phyloP scores from a whole-genome alignment of 2,329 filamentous ascomycete genomes.

The Xylaria sp. region DNA sequence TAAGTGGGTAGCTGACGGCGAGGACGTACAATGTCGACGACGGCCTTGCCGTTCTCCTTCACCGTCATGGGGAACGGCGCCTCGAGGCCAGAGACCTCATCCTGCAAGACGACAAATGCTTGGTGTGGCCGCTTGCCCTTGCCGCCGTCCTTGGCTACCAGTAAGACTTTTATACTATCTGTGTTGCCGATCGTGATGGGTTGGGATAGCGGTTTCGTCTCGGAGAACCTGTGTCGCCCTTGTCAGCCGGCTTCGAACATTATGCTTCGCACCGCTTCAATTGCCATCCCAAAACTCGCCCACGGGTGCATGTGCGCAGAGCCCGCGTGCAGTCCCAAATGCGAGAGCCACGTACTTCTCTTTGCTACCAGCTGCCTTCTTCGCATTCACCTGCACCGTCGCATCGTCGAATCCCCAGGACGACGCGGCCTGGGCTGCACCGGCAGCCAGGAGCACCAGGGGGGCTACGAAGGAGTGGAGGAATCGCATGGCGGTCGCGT shows the following conservation, averaged over 20 bases:
- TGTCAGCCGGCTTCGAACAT: slow-evolving; percentile 7
- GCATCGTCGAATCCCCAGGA: slow-evolving; percentile 79
- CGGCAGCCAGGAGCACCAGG: slow-evolving; percentile 54
- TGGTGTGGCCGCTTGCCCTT: slow-evolving; percentile 88
- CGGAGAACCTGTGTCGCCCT: slow-evolving; percentile 56
- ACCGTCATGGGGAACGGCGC: slow-evolving; percentile 83
- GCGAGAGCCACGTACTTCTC: slow-evolving; percentile 62
- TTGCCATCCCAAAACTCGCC: too few relatives aligned
- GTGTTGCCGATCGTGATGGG: slow-evolving; percentile 67
- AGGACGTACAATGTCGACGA: slow-evolving; percentile 76
- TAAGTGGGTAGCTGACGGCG: slow-evolving; percentile 36
- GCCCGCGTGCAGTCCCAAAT: neutral
- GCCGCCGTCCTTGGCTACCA: slow-evolving; percentile 81
- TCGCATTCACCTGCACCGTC: slow-evolving; percentile 67
- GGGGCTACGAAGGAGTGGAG: slow-evolving; percentile 47
- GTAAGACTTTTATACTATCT: slow-evolving; percentile 79
- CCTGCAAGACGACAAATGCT: slow-evolving; percentile 84
- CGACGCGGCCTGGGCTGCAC: slow-evolving; percentile 57
- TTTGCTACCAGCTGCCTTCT: slow-evolving; percentile 66
- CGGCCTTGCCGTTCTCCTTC: slow-evolving; percentile 87
- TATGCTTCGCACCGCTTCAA: neutral
- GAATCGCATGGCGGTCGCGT: slow-evolving; percentile 47
- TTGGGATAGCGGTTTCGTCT: slow-evolving; percentile 64
- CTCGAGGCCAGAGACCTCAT: slow-evolving; percentile 77
- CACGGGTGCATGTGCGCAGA: neutral